These are phyloP conservation scores for Elongisporangium prolatum DNA, from an alignment of 352 stramenopile species.

Conservation along the genomic window DNA sequence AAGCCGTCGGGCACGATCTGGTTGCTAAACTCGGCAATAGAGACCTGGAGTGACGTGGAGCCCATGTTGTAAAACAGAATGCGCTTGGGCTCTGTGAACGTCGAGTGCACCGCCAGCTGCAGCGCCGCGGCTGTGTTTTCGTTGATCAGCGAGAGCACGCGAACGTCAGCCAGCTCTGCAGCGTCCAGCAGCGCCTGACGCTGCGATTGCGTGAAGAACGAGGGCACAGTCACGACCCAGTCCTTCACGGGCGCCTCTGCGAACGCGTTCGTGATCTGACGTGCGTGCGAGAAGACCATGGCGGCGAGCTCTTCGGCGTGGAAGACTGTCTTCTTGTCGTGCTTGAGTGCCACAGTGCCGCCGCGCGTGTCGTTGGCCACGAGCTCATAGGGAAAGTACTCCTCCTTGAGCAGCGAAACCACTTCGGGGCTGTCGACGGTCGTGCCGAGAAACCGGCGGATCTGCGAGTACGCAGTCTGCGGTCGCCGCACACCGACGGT, in stretches of 20 bases:
- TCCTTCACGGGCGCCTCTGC: conserved; percentile 81
- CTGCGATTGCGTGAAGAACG: conserved; percentile 95
- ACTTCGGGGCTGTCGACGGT: conserved; percentile 74
- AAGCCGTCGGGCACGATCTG: conserved; percentile 81
- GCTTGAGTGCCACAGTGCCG: conserved; percentile 53
- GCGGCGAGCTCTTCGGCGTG: conserved; percentile 94
- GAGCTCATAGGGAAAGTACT: conserved; percentile 80
- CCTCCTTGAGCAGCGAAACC: conserved; percentile 42
- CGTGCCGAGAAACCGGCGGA: conserved; percentile 89
- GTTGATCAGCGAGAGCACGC: conserved; percentile 96
- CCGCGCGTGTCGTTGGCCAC: conserved; percentile 80
- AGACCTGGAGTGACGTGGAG: conserved; percentile 88
- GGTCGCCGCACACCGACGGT: conserved; percentile 91
- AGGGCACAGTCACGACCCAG: conserved; percentile 95
- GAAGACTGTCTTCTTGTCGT: conserved; percentile 61
- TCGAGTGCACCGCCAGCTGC: conserved; percentile 94
- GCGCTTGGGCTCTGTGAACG: conserved; percentile 81
- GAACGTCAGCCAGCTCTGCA: conserved; percentile 92
- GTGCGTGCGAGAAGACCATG: conserved; percentile 94
- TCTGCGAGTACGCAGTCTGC: conserved; percentile 85
- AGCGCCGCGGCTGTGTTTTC: conserved; percentile 97
- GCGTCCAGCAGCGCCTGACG: conserved; percentile 93
- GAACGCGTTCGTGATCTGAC: conserved; percentile 74
- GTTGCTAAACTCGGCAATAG: conserved; percentile 82
- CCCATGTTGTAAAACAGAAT: conserved; percentile 99